Conservation (phyloP, 768 basidiomycete genomes). For the Hypholoma sublateritium region DNA sequence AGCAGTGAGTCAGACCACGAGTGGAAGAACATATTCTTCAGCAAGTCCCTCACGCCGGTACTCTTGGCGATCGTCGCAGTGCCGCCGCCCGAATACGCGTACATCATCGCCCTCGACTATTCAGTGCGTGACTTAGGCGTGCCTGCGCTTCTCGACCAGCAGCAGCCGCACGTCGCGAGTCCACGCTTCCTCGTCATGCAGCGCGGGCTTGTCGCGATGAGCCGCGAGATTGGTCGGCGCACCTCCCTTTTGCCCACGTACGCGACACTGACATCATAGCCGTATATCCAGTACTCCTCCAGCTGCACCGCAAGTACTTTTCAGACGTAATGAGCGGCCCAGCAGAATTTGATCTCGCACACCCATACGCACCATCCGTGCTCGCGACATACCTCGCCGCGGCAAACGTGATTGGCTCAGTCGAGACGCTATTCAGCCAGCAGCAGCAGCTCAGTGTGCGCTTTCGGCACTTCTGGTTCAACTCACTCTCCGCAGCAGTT, state of each 20-base stretch:
- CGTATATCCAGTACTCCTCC: slow-evolving; percentile 52
- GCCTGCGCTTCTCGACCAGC: slow-evolving; percentile 49
- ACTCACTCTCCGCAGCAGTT: slow-evolving; percentile 71
- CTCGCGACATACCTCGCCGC: slow-evolving; percentile 67
- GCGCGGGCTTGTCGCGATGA: slow-evolving; percentile 56
- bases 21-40: slow-evolving; percentile 71
- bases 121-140: slow-evolving; percentile 54
- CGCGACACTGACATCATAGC: not conserved
- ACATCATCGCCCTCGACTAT: slow-evolving; percentile 53
- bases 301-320: slow-evolving; percentile 68
- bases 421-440: slow-evolving; percentile 55
- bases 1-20: slow-evolving; percentile 50
- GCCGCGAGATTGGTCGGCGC: slow-evolving; percentile 59
- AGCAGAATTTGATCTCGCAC: slow-evolving; percentile 55
- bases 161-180: too few species aligned
- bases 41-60: slow-evolving; percentile 61
- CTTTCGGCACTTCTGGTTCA: slow-evolving; percentile 74
- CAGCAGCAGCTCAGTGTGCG: slow-evolving; percentile 63
- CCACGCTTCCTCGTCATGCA: slow-evolving; percentile 65
- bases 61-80: slow-evolving; percentile 57
- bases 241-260: not conserved
- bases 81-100: slow-evolving; percentile 47
- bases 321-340: slow-evolving; percentile 59
- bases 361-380: slow-evolving; percentile 67
- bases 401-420: slow-evolving; percentile 53